Evolutionary conservation across 192 early-diverging fungal species (phyloP), one percentile per base, ranked within the genome.

Genomic region (Coemansia asiatica): DNA sequence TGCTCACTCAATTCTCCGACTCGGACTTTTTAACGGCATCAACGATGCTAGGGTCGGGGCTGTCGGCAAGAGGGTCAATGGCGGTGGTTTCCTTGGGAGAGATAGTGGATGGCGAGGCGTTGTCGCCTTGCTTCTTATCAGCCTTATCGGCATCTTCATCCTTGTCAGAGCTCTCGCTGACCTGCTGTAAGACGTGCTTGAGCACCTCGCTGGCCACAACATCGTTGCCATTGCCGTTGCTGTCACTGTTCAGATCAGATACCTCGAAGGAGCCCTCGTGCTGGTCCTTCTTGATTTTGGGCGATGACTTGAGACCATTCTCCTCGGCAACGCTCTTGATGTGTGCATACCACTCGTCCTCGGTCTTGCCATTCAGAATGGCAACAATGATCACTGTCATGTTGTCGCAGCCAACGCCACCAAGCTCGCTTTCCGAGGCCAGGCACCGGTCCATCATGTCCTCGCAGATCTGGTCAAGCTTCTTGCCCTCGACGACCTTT

Each of bases 381-480:
- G 85, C 97, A 9, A 94, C 88, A 36, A 99, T 92, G 25, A 97
- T 81, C 16, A 98, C 89, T 1, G 97, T 97, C 97, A 99, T 99
- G 81, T 99, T 99, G 81, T 99, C 97, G 81, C 96, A 99, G 19
- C 97, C 97, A 47, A 99, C 88, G 23, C 92, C 91, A 55, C 90
- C 92, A 60, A 93, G 80, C 35, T 95, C 95, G 67, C 85, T 88
- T 68, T 95, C 94, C 25, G 86, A 76, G 25, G 96, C 95, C 61
- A 99, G 84, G 66, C 97, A 98, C 56, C 85, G 76, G 63, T 95
- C 91, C 94, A 97, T 97, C 50, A 97, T 84, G 26, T 85, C 80
- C 79, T 99, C 96, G 75, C 90, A 92, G 61, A 95, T 88, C 25
- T 76, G 76, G 51, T 77, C 82, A 13, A 95, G 77, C 48, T 82